phyloP scores from a whole-genome alignment of 2,329 filamentous ascomycete species.

The Xylaria sp. region DNA sequence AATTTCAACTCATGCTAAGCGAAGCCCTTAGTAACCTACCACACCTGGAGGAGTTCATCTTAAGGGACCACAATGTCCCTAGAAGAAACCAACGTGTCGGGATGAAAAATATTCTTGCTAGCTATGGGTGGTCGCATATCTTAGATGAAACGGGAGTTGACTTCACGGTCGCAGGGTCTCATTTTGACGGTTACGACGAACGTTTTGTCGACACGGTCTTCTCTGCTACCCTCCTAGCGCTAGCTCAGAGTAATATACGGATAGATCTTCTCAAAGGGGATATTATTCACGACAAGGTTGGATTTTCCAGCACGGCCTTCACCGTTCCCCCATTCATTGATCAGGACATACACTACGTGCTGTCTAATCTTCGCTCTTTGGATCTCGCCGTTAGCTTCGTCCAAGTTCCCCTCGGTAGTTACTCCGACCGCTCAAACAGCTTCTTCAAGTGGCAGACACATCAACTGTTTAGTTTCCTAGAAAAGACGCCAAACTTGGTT shows the following conservation, averaged over 20 bases:
- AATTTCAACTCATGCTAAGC: conserved; percentile 31
- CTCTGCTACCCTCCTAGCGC: conserved; percentile 30
- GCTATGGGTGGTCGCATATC: conserved; percentile 31
- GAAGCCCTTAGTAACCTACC: conserved; percentile 30
- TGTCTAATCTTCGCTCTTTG: conserved; percentile 27
- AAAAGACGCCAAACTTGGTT: conserved; percentile 31
- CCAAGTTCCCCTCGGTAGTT: conserved; percentile 28
- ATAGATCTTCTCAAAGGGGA: conserved; percentile 28
- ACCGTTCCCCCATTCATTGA: conserved; percentile 26
- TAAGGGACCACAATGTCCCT: conserved; percentile 26
- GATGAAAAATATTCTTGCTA: conserved; percentile 21
- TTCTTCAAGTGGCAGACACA: conserved; percentile 35
- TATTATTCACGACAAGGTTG: conserved; percentile 28
- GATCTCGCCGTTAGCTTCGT: conserved; percentile 34
- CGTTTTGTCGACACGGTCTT: conserved; percentile 35
- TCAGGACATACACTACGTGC: conserved; percentile 18
- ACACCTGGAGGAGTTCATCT: conserved; percentile 28
- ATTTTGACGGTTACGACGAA: conserved; percentile 31
- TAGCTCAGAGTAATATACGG: conserved; percentile 22
- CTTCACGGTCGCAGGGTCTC: conserved; percentile 19
- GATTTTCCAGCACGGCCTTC: conserved; percentile 36
- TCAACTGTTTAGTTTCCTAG: conserved; percentile 33
- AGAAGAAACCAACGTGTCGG: conserved; percentile 18
- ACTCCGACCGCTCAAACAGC: conserved; percentile 26
- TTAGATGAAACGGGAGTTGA: conserved; percentile 31